Evolutionary conservation across 2,329 filamentous ascomycete species (phyloP).

Genomic region (Cercospora sp.): DNA sequence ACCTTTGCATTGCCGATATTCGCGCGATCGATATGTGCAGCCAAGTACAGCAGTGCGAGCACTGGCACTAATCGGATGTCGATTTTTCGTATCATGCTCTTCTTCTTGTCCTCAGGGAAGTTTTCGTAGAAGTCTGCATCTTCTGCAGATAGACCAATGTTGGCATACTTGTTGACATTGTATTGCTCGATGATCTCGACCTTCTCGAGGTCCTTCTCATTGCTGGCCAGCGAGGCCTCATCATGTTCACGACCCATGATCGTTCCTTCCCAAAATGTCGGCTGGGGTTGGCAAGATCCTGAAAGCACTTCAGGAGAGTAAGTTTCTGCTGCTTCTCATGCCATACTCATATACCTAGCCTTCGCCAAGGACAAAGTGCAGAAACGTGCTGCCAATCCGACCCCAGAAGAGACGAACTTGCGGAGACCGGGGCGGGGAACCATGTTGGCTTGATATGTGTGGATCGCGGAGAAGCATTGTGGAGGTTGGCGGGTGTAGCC

Average conservation of each 20-base stretch:
- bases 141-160: conserved; percentile 27
- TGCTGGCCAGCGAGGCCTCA: conserved; percentile 22
- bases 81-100: background rate
- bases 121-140: conserved; percentile 31
- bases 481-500: background rate
- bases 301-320: background rate
- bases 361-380: background rate
- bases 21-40: background rate
- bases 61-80: background rate
- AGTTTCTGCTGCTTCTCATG: background rate
- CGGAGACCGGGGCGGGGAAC: conserved; percentile 1
- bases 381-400: background rate
- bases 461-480: conserved; percentile 1
- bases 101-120: background rate
- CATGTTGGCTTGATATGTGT: background rate
- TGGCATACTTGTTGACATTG: conserved; percentile 27
- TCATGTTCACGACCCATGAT: background rate
- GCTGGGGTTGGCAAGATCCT: background rate
- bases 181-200: conserved; percentile 24
- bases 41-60: background rate
- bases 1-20: background rate
- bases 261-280: background rate
- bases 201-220: conserved; percentile 30
- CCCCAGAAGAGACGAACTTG: background rate
- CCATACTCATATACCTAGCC: background rate